phyloP scores from a whole-genome alignment of 768 basidiomycete species.

The Phylloporus sp. region DNA sequence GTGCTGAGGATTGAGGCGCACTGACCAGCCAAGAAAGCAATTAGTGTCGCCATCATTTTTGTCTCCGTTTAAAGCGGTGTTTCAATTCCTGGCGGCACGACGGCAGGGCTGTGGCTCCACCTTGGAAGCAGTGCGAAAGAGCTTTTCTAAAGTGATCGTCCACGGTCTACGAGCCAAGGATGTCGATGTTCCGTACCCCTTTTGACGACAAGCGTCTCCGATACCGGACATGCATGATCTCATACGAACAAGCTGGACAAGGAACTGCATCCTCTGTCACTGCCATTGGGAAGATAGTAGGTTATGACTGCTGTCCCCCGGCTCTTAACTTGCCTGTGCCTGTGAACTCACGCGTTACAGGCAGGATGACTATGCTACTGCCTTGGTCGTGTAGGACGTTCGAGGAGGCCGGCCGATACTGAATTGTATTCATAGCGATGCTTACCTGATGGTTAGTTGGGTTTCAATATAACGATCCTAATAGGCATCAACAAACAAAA shows the following conservation, averaged over 20 bases:
- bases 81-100: conserved; percentile 23
- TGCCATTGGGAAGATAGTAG: not conserved
- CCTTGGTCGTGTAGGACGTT: conserved; percentile 10
- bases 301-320: conserved; percentile 1
- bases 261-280: not conserved
- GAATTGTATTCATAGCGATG: conserved; percentile 20
- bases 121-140: conserved; percentile 21
- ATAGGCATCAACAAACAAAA: conserved; percentile 38
- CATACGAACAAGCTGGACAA: not conserved
- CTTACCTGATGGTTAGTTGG: conserved; percentile 36
- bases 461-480: conserved; percentile 36
- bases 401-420: conserved; percentile 7
- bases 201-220: not conserved
- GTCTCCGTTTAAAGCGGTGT: conserved; percentile 29
- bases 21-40: conserved; percentile 28
- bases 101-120: conserved; percentile 20
- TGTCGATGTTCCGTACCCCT: not conserved
- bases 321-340: conserved; percentile 1
- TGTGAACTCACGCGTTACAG: conserved; percentile 4
- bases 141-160: conserved; percentile 18
- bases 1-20: conserved; percentile 36
- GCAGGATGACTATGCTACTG: conserved; percentile 2
- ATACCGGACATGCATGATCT: not conserved
- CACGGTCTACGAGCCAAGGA: conserved; percentile 15
- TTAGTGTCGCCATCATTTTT: conserved; percentile 21